These are phyloP conservation scores for Acanthamoeba lenticulata DNA, from an alignment of 208 protist genomes.

Conservation along the genomic window DNA sequence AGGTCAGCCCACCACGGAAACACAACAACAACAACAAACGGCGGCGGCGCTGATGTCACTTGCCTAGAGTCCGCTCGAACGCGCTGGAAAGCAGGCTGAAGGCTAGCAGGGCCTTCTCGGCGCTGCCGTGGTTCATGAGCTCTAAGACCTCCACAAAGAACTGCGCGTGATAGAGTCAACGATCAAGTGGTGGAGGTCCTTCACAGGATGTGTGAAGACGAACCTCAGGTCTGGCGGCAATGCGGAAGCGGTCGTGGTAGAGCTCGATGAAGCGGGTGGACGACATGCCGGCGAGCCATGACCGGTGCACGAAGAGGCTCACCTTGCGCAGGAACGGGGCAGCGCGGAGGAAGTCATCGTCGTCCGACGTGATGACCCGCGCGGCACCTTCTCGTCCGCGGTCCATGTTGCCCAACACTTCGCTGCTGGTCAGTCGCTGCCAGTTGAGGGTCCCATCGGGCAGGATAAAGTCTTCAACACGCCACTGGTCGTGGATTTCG, in stretches of 20 bases:
- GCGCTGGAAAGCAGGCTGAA: constrained; percentile 2
- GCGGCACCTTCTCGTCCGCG: background rate
- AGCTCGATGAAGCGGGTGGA: background rate
- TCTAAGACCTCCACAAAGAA: background rate
- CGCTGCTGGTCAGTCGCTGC: constrained; percentile 1
- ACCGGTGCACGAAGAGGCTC: constrained; percentile 14
- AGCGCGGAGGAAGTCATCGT: background rate
- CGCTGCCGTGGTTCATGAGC: background rate
- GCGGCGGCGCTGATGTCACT: too few species aligned
- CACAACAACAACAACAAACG: background rate
- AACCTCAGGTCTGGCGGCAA: background rate
- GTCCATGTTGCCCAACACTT: background rate
- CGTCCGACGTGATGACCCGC: background rate
- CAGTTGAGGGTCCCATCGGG: constrained; percentile 3
- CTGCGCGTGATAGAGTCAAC: background rate
- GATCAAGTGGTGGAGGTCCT: too few species aligned
- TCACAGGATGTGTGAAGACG: too few species aligned
- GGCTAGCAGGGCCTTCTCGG: background rate
- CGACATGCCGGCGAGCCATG: background rate
- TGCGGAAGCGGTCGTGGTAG: background rate
- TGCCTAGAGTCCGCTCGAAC: constrained; percentile 13
- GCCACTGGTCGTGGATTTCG: background rate
- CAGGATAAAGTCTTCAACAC: background rate
- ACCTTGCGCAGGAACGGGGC: constrained; percentile 39
- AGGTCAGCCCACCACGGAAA: too few species aligned